Evolutionary conservation across 2,329 filamentous ascomycete species (phyloP), one percentile per base, ranked within the genome.

Genomic region (Phaeophleospora eucalypticola): DNA sequence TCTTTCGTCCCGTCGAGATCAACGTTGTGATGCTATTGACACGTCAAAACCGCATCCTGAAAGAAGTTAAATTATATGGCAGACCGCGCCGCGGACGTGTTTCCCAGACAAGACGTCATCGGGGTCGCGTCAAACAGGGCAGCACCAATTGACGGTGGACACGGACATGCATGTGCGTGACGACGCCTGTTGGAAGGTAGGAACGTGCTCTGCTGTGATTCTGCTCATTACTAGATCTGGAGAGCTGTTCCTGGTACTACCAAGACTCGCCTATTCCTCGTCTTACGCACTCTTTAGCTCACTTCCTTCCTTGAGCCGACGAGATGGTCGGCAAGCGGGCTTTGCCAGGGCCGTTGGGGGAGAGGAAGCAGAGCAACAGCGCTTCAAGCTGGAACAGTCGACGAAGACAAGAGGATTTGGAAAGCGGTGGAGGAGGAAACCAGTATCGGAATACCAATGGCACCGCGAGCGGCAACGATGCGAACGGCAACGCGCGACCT

Each of bases 311-410:
- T 21, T 29, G n/a, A 29, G n/a, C 17, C 18, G 16, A 19, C 17
- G 37, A 29, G 20, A 62, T 64, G 62, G 62, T 64, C 18, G 62
- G 62, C 51, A 63, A 63, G 48, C 52, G 59, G 51, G 41, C 49
- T 57, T 40, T 57, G 20, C 46, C 50, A 12, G 15, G 18, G n/a
- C n/a, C n/a, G n/a, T n/a, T n/a, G n/a, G n/a, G n/a, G n/a, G n/a
- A n/a, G n/a, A n/a, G n/a, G n/a, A n/a, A n/a, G n/a, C n/a, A n/a
- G n/a, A n/a, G n/a, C n/a, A n/a, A n/a, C n/a, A n/a, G n/a, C n/a
- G n/a, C 24, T 38, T 36, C 38, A 21, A 12, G 24, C 33, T 18
- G 36, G 42, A 52, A 40, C 32, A 48, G 41, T 36, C 45, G 48
- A 32, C 34, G 20, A 16, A n/a, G n/a, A 12, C 24, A 12, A 12